phyloP scores from a whole-genome alignment of 495 filamentous ascomycete genomes.

The Tuber indicum region DNA sequence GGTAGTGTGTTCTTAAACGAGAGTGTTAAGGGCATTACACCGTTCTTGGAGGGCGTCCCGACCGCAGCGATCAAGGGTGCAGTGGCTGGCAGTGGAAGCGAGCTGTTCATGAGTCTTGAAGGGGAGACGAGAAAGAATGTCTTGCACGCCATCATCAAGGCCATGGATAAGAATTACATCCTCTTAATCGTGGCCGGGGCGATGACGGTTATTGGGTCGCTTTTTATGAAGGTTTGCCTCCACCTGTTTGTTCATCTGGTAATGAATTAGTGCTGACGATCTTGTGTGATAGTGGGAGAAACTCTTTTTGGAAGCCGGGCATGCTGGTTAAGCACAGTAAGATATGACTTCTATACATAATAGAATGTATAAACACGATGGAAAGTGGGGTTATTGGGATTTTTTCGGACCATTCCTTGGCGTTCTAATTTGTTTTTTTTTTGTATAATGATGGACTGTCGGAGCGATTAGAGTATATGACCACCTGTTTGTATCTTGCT shows the following conservation, averaged over 20 bases:
- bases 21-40: slow-evolving; percentile 39
- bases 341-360: background rate
- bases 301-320: slow-evolving; percentile 23
- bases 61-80: slow-evolving; percentile 45
- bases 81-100: slow-evolving; percentile 48
- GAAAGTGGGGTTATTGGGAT: background rate
- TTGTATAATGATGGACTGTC: background rate
- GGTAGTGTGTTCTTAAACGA: slow-evolving; percentile 54
- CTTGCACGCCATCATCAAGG: slow-evolving; percentile 48
- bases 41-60: slow-evolving; percentile 44
- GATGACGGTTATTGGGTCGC: slow-evolving; percentile 45
- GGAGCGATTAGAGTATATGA: background rate
- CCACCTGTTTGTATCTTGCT: background rate
- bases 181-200: slow-evolving; percentile 50
- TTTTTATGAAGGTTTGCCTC: slow-evolving; percentile 47
- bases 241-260: background rate
- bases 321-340: slow-evolving; percentile 9
- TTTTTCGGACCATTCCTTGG: background rate
- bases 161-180: slow-evolving; percentile 51
- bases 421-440: background rate
- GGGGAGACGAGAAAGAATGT: slow-evolving; percentile 43
- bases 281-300: slow-evolving; percentile 20
- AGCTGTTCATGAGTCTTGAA: slow-evolving; percentile 44
- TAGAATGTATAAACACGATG: background rate
- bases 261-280: background rate